A percentile compares a stretch with the other conserved stretches of the same genome.
Conservation (phyloP, 257 asterid species). For the Primulina eburnea region DNA sequence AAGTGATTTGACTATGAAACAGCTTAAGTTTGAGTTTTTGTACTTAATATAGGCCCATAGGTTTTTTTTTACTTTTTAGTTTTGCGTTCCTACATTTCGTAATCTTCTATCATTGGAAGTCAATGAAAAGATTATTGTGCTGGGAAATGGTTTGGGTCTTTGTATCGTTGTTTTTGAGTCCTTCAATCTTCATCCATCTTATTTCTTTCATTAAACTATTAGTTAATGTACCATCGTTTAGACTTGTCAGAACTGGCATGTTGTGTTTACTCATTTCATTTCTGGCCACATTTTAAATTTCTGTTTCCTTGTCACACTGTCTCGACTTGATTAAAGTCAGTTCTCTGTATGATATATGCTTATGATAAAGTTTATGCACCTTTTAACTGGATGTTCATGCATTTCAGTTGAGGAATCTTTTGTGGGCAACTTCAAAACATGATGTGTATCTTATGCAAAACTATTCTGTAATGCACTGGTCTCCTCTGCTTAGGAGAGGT, state of each 20-base stretch:
- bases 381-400: constrained; percentile 14
- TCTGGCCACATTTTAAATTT: not conserved
- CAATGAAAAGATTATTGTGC: not conserved
- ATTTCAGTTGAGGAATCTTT: constrained; percentile 72
- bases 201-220: not conserved
- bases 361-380: not conserved
- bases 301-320: not conserved
- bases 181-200: not conserved
- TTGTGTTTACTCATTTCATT: not conserved
- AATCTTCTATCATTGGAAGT: not conserved
- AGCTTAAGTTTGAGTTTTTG: not conserved
- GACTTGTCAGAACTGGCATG: not conserved
- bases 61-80: too few relatives aligned
- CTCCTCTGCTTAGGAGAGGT: constrained; percentile 59
- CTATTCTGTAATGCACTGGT: constrained; percentile 92
- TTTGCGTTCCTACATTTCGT: too few relatives aligned
- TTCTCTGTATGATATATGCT: not conserved
- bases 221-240: not conserved
- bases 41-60: not conserved
- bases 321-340: not conserved
- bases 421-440: constrained; percentile 87
- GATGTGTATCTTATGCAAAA: constrained; percentile 87
- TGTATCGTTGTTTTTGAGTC: not conserved
- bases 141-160: not conserved
- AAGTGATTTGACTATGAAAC: not conserved